Evolutionary conservation across 2,329 filamentous ascomycete species (phyloP), one percentile per base, ranked within the genome.

Genomic region (Fusarium stilboides): DNA sequence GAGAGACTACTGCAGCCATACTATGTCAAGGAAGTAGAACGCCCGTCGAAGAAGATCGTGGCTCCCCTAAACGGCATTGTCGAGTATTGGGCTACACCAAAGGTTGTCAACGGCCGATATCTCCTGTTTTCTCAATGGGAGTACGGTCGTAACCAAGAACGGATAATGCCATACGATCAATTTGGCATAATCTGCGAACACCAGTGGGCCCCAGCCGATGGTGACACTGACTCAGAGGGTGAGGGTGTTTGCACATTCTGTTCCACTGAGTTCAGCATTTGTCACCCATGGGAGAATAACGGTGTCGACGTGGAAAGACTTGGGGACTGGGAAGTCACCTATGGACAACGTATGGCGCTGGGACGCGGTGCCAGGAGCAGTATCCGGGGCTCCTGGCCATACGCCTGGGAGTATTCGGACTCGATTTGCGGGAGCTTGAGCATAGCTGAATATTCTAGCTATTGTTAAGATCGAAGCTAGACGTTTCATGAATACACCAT

Each of bases 261-360:
- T 31, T 10, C 10, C 19, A 22, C 39, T 6, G 39, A 40, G 39
- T 22, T 42, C 12, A 14, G 19, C 12, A 8, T 42, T 2, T 5
- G 33, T 36, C 13, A 19, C 42, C 1, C 15, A 12, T n/a, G 36
- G 10, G n/a, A 37, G 20, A 6, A 42, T 50, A 12, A 46, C 12
- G 10, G 15, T 58, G 14, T 22, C 12, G 17, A 20, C 46, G 1
- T 62, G 59, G 59, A 39, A 57, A 13, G 46, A 58, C 36, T 36
- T 62, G 6, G 59, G 54, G n/a, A 10, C 40, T 1, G 54, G 51
- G n/a, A 46, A 46, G 3, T 53, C 46, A 9, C 46, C 54, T 1
- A 19, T 62, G 19, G n/a, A 50, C 3, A 4, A 34, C 5, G 14
- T 8, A 12, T 52, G 58, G 52, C 19, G 22, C 22, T 24, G 22